Evolutionary conservation across 2,329 filamentous ascomycete species (phyloP).

Genomic region (Apiospora saccharicola): DNA sequence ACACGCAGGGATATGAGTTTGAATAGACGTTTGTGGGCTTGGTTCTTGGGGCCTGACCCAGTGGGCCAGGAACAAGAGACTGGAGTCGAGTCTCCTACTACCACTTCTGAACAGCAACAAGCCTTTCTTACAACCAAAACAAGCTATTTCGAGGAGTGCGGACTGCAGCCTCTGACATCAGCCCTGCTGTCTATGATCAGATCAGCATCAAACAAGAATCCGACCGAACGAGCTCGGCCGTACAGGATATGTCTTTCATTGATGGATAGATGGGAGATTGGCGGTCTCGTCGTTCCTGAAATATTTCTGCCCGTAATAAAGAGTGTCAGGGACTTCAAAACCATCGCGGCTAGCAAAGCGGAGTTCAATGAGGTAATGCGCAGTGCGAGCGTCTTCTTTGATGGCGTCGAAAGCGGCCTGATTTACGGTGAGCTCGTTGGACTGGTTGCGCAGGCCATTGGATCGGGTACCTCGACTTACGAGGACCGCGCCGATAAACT

Average conservation of each 20-base stretch:
- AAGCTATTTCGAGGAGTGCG: conserved; percentile 84
- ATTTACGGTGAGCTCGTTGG: conserved; percentile 86
- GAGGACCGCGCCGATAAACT: conserved; percentile 68
- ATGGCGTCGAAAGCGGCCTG: conserved; percentile 91
- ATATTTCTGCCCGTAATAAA: conserved; percentile 87
- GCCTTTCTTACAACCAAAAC: conserved; percentile 65
- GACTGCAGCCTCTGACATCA: conserved; percentile 75
- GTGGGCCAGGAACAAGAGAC: conserved; percentile 56
- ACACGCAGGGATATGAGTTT: conserved; percentile 94
- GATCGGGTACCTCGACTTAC: conserved; percentile 50
- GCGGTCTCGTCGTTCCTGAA: conserved; percentile 84
- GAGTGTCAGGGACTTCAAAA: conserved; percentile 79
- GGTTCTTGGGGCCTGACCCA: conserved; percentile 86
- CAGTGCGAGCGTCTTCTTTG: conserved; percentile 95
- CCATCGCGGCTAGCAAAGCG: conserved; percentile 66
- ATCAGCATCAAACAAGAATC: conserved; percentile 54
- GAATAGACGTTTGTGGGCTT: conserved; percentile 93
- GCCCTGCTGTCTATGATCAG: conserved; percentile 82
- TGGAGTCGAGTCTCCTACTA: conserved; percentile 53
- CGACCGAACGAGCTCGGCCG: conserved; percentile 78
- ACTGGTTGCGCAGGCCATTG: conserved; percentile 69
- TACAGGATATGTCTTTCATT: conserved; percentile 93
- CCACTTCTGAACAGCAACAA: conserved; percentile 51
- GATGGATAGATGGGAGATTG: conserved; percentile 99
- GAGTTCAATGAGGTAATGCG: conserved; percentile 87